Evolutionary conservation across 371 early-diverging fungal genomes (phyloP).

Genomic region (Mortierella sp.): DNA sequence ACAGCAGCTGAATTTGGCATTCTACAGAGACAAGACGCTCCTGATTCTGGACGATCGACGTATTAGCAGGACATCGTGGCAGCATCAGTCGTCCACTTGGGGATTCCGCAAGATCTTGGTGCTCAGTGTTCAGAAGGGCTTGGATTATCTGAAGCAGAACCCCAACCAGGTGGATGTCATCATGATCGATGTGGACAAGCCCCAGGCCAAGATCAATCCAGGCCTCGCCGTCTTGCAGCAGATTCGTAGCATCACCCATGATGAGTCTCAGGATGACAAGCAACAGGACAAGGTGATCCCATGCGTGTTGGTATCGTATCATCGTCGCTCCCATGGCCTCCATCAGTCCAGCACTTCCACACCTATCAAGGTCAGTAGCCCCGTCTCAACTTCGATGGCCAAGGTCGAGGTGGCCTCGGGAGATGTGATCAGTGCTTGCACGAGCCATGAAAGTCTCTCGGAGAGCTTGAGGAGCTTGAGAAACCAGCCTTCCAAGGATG

Average conservation of each 20-base stretch:
- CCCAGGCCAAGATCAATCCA: constrained; percentile 41
- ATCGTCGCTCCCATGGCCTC: constrained; percentile 18
- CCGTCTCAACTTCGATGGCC: constrained; percentile 30
- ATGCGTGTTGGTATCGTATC: constrained; percentile 48
- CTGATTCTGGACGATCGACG: constrained; percentile 49
- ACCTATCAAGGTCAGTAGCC: constrained; percentile 1
- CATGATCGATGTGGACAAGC: constrained; percentile 46
- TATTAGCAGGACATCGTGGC: constrained; percentile 44
- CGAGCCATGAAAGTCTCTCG: constrained; percentile 22
- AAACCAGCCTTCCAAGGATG: neutral
- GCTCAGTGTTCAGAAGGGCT: constrained; percentile 35
- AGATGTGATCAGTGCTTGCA: constrained; percentile 1
- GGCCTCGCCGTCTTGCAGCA: constrained; percentile 38
- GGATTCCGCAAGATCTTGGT: constrained; percentile 38
- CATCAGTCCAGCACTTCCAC: neutral
- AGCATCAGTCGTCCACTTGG: constrained; percentile 48
- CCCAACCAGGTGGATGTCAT: constrained; percentile 38
- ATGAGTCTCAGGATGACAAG: neutral
- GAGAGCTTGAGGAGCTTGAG: constrained; percentile 19
- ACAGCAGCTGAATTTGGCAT: constrained; percentile 41
- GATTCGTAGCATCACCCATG: constrained; percentile 22
- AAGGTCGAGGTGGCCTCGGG: constrained; percentile 21
- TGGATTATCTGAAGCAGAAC: constrained; percentile 34
- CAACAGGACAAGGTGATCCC: constrained; percentile 14
- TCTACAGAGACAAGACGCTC: constrained; percentile 39